Conservation (phyloP, 2,329 filamentous ascomycete genomes). For the Fusarium floridanum region DNA sequence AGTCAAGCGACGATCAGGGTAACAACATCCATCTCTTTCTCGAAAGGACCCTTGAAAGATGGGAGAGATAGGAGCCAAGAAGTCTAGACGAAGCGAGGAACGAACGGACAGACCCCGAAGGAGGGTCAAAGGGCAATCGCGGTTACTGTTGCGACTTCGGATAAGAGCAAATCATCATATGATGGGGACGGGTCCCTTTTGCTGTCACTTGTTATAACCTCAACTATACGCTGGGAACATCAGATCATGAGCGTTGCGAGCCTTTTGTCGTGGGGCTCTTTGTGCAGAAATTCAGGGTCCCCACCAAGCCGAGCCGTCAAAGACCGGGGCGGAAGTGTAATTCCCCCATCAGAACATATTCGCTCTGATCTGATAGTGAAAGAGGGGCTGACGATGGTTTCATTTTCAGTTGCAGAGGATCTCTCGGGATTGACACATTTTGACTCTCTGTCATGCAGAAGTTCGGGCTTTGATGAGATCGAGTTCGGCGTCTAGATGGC, state of each 20-base stretch:
- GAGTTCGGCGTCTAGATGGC: constrained; percentile 14
- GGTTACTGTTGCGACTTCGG: constrained; percentile 2
- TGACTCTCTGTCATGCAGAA: not conserved
- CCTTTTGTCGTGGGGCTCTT: constrained; percentile 20
- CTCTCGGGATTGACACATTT: not conserved
- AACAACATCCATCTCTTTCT: not conserved
- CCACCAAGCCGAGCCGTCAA: not conserved
- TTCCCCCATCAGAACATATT: not conserved
- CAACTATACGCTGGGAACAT: constrained; percentile 8
- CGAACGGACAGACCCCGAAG: constrained; percentile 21
- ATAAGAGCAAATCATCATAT: constrained; percentile 10
- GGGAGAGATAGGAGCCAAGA: not conserved
- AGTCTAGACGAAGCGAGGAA: not conserved
- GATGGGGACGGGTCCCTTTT: not conserved
- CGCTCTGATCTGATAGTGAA: constrained; percentile 30
- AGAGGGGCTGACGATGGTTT: constrained; percentile 23
- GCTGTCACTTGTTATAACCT: constrained; percentile 25
- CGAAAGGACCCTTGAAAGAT: not conserved
- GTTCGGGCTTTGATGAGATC: not conserved
- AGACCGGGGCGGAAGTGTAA: not conserved
- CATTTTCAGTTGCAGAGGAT: constrained; percentile 20
- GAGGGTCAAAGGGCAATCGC: not conserved
- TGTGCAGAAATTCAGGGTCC: constrained; percentile 7
- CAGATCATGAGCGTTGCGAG: constrained; percentile 30
- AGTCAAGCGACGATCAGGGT: not conserved